These are phyloP conservation scores for Talaromyces sp. DNA, from an alignment of 2,329 filamentous ascomycete species.

Conservation along the genomic window DNA sequence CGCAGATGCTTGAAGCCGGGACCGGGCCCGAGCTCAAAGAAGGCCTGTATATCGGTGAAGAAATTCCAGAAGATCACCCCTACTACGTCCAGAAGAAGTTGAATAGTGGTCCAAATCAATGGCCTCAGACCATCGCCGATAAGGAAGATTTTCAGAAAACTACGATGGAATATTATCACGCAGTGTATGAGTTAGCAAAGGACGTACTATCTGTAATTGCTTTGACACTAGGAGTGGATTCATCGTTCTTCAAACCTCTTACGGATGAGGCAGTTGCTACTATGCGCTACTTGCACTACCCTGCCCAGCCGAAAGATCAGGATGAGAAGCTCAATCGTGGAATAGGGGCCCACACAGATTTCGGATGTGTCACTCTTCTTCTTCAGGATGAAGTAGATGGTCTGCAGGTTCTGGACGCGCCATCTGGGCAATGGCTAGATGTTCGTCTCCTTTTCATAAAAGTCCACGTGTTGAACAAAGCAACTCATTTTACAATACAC, in stretches of 20 bases:
- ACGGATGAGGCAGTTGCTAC: neutral
- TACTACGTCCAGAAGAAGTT: neutral
- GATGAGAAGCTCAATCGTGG: conserved; percentile 23
- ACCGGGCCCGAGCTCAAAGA: neutral
- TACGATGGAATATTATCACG: neutral
- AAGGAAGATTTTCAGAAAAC: neutral
- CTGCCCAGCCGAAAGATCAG: conserved; percentile 4
- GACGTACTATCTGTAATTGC: neutral
- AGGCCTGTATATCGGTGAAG: neutral
- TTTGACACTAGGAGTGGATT: neutral
- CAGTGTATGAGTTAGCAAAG: neutral
- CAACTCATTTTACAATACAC: neutral
- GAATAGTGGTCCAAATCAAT: neutral
- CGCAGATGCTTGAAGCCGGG: neutral
- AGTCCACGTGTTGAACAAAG: no score
- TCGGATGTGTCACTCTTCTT: conserved; percentile 42
- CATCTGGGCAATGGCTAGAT: neutral
- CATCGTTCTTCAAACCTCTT: neutral
- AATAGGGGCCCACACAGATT: conserved; percentile 46
- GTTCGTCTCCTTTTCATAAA: neutral
- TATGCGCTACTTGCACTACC: conserved; percentile 8
- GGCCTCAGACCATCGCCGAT: neutral
- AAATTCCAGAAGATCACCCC: neutral
- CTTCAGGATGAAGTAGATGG: conserved; percentile 40
- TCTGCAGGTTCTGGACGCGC: conserved; percentile 33